phyloP scores from a whole-genome alignment of 176 grass and related monocot genomes.

The Ensete glaucum region DNA sequence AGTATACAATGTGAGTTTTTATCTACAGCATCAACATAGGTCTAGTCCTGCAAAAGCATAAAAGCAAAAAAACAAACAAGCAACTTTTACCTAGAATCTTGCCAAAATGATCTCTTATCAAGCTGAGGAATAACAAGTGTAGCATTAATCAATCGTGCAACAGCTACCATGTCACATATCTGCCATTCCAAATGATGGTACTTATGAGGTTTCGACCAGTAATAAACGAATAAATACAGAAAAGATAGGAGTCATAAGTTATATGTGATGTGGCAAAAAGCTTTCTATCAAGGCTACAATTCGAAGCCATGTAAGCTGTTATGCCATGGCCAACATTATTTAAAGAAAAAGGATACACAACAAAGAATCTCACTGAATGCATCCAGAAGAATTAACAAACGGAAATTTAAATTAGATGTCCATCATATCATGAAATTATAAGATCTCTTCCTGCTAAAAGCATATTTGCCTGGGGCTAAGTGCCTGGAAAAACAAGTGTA shows the following conservation, averaged over 20 bases:
- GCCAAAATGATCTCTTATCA: constrained; percentile 99
- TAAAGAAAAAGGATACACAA: neutral
- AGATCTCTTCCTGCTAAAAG: neutral
- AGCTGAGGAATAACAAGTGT: constrained; percentile 84
- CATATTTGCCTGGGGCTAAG: neutral
- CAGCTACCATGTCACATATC: constrained; percentile 89
- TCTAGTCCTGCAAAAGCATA: neutral
- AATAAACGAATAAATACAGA: neutral
- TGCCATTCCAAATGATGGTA: constrained; percentile 24
- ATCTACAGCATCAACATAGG: neutral
- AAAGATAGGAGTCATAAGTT: neutral
- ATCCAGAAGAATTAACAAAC: neutral
- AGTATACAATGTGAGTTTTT: neutral
- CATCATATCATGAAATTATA: neutral
- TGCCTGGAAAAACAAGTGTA: neutral
- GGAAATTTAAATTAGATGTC: neutral
- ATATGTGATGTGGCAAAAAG: neutral
- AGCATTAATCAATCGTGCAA: constrained; percentile 72
- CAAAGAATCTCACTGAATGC: neutral
- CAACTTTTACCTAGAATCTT: constrained; percentile 50
- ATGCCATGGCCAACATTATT: no score
- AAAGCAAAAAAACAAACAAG: constrained; percentile 2
- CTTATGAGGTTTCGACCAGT: constrained; percentile 3
- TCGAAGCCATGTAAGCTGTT: no score
- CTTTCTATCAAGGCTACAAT: neutral